These are phyloP conservation scores for Lathyrus tuberosus DNA, from an alignment of 306 rosid species.

Conservation along the genomic window DNA sequence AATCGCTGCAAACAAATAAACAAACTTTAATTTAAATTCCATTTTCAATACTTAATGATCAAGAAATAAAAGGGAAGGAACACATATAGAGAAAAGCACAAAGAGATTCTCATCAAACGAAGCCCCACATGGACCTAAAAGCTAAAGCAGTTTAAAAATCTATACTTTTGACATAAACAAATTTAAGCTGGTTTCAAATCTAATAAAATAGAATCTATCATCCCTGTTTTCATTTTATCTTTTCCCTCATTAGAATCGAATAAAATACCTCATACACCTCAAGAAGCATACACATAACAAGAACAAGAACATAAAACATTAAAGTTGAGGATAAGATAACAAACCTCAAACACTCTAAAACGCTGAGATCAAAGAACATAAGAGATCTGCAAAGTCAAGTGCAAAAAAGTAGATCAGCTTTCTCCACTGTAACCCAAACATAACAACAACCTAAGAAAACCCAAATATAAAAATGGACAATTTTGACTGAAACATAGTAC, in stretches of 20 bases:
- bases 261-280: slow-evolving; percentile 17
- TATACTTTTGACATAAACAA: slow-evolving; percentile 62
- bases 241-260: slow-evolving; percentile 10
- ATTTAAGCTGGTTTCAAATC: slow-evolving; percentile 47
- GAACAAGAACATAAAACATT: not conserved
- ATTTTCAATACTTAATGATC: slow-evolving; percentile 48
- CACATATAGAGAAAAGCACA: slow-evolving; percentile 67
- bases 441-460: slow-evolving; percentile 24
- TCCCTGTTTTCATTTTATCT: no score
- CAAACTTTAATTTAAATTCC: slow-evolving; percentile 49
- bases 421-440: slow-evolving; percentile 31
- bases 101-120: slow-evolving; percentile 69
- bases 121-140: slow-evolving; percentile 69
- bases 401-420: slow-evolving; percentile 45
- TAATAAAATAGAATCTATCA: slow-evolving; percentile 33
- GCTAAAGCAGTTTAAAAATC: slow-evolving; percentile 64
- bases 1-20: slow-evolving; percentile 58
- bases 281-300: slow-evolving; percentile 19
- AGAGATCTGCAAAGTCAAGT: slow-evolving; percentile 31
- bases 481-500: slow-evolving; percentile 10
- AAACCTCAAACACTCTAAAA: slow-evolving; percentile 46
- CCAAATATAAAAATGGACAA: not conserved
- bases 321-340: slow-evolving; percentile 21
- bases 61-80: slow-evolving; percentile 60
- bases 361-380: slow-evolving; percentile 31